Base-by-base conservation (phyloP, 1,284 basidiomycete genomes). In the Ustilago trichophora region DNA sequence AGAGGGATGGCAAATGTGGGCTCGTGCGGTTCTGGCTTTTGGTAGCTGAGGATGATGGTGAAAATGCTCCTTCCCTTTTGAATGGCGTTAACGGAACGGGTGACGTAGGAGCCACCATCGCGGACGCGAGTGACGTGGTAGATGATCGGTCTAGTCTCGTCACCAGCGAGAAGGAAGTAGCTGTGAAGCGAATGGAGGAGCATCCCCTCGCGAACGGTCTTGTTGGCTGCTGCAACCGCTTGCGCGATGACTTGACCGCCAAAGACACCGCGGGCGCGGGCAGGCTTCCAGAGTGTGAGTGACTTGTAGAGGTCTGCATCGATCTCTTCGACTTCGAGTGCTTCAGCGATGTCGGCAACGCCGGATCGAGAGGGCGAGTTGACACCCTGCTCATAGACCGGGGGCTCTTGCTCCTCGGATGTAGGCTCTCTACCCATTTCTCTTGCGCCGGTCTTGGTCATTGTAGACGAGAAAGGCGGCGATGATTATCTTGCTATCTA, bases 241-340 rank as follows among this genome's bases (percentile, higher is more conserved):
- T 78, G 76, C 0, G 72, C 78, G 22, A 79, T 75, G 15, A 81
- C 70, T 21, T 76, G 71, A 12, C 79, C 79, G 13, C 79, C 79
- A 57, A 79, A 81, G 4, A 81, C 75, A 11, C 78, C 77, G 3
- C 77, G 57, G 9, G 75, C 76, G 15, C 69, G 43, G 3, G 68
- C 63, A 2, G 78, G 78, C 19, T 56, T 65, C 73, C 75, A 80
- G 34, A 78, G 70, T 16, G 60, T 51, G 38, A 75, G 41, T 26
- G 73, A 75, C 37, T 56, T 58, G 58, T 74, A 78, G 12, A 78
- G 55, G 50, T 78, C 64, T 0, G 27, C 46, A 49, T 76, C 76
- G 48, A 78, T 54, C 40, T 74, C 55, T 32, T 78, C 73, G 7
- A 76, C 73, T n/a, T 69, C 55, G 41, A 78, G 63, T 31, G 73